These are phyloP conservation scores for Annulohypoxylon maeteangense DNA, from an alignment of 495 filamentous ascomycete species.

Conservation along the genomic window DNA sequence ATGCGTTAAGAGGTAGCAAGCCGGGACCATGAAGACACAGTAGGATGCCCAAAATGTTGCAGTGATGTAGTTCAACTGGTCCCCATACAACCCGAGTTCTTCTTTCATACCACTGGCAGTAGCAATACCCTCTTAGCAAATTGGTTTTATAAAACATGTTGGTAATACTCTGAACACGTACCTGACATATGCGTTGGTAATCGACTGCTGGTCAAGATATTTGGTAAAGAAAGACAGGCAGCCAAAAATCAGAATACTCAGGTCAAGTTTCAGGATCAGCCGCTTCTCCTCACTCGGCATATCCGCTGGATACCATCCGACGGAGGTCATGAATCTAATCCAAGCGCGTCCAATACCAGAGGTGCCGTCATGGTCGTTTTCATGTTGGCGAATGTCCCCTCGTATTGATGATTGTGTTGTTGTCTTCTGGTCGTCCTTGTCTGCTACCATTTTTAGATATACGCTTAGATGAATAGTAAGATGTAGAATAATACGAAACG, in stretches of 20 bases:
- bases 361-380: not conserved
- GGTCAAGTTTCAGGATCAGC: conserved; percentile 49
- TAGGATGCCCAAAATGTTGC: conserved; percentile 53
- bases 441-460: not conserved
- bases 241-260: conserved; percentile 50
- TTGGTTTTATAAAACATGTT: not conserved
- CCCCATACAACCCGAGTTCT: conserved; percentile 44
- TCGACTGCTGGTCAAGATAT: conserved; percentile 50
- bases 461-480: not conserved
- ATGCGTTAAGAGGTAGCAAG: conserved; percentile 51
- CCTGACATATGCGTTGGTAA: conserved; percentile 53
- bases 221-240: conserved; percentile 53
- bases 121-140: conserved; percentile 11
- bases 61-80: conserved; percentile 51
- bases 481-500: too few species aligned
- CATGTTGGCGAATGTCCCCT: not conserved
- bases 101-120: conserved; percentile 45
- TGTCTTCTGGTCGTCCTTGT: not conserved
- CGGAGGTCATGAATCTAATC: conserved; percentile 44
- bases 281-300: conserved; percentile 46
- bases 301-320: conserved; percentile 47
- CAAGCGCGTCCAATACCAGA: conserved; percentile 21
- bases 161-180: too few species aligned
- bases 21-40: conserved; percentile 56
- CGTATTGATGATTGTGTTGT: not conserved